Percentiles rank a stretch among this genome's conserved stretches.
phyloP scores from a whole-genome alignment of 345 rosid genomes.

The Syzygium aqueum region DNA sequence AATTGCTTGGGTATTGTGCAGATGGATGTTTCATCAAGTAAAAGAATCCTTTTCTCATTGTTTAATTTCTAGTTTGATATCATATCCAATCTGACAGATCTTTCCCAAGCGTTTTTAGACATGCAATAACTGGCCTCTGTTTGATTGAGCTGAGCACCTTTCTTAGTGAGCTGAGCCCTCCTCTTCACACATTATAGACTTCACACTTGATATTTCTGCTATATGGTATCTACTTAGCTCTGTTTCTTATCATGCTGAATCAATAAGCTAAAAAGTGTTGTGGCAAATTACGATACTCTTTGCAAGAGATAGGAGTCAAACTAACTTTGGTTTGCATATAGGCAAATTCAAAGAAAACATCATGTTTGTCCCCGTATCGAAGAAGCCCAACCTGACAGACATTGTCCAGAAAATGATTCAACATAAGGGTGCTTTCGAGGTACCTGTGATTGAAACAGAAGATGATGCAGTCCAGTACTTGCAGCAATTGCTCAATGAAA shows the following conservation, averaged over 20 bases:
- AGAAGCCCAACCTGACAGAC: constrained; percentile 17
- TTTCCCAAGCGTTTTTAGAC: background rate
- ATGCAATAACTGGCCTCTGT: background rate
- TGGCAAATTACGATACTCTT: background rate
- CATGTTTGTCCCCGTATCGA: constrained; percentile 37
- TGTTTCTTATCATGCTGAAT: background rate
- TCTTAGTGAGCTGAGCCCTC: background rate
- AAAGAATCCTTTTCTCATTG: background rate
- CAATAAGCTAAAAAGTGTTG: background rate
- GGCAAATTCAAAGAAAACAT: constrained; percentile 24
- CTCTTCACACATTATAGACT: background rate
- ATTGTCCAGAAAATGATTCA: constrained; percentile 22
- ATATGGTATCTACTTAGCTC: background rate
- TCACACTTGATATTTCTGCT: background rate
- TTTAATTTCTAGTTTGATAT: background rate
- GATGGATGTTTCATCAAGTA: background rate
- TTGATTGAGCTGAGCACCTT: background rate
- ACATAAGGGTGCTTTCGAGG: background rate
- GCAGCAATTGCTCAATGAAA: constrained; percentile 8
- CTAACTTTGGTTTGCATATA: background rate
- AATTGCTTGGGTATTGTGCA: background rate
- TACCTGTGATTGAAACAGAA: constrained; percentile 10
- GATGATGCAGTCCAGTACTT: constrained; percentile 11
- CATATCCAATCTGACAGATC: background rate
- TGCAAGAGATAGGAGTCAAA: background rate